Base-by-base conservation (phyloP, 257 asterid species). In the Nicotiana undulata region DNA sequence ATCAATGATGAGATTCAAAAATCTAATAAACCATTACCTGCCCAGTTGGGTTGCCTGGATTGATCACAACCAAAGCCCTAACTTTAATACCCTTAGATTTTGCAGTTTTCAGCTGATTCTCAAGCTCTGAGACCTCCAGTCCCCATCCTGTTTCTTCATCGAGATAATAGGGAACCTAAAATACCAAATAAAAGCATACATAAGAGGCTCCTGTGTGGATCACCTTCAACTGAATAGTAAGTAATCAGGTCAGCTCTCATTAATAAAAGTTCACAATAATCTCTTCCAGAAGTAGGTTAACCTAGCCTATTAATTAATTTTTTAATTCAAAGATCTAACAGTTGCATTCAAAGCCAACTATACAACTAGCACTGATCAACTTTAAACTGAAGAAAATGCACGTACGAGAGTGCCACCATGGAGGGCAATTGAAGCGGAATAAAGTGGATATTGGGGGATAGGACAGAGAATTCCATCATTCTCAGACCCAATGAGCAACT, bases 141-240 rank as follows among this genome's bases (percentile, higher is more conserved):
- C 98, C 99, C 99, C 99, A 96, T 15, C 99, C 98, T 0, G 90
- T 91, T 34, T 94, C 98, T 89, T 96, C 98, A 80, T 96, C 97
- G 18, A 96, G 99, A 86, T 91, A 96, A 83, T 94, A 96, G 78
- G 97, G 99, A 85, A 96, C 98, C 99, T 96, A 83, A 79, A 86
- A 74, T 32, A 67, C 61, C 75, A 34, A 31, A 68, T 34, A 61
- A 44, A 61, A 59, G 49, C 63, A 66, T 53, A 53, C 34, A 80
- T 78, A 81, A 85, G 87, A 80, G 58, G 59, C 9, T 61, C 20
- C 1, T 70, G 13, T 6, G 1, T 44, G 20, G 6, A 40, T 67
- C 5, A 67, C 53, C 29, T 34, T 67, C 76, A 2, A 32, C 51
- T 32, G 51, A 8, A 65, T 6, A 32, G 28, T 4, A 18, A 68